phyloP scores from a whole-genome alignment of 192 early-diverging fungal genomes.

The Umbelopsis ramanniana region DNA sequence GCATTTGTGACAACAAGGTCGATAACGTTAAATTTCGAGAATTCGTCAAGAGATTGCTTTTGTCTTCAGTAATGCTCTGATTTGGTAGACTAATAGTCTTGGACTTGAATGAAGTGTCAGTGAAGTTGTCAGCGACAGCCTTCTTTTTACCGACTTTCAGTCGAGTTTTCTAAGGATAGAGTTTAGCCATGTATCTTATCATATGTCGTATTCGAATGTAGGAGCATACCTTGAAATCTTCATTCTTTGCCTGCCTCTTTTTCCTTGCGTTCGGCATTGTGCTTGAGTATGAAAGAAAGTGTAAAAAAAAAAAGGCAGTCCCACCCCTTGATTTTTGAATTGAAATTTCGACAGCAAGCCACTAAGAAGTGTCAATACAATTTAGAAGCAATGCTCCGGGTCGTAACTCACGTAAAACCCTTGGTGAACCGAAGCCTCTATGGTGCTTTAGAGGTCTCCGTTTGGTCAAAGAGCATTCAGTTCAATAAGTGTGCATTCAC shows the following conservation, averaged over 20 bases:
- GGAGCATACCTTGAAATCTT: constrained; percentile 69
- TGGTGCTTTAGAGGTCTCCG: not conserved
- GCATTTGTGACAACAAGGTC: constrained; percentile 74
- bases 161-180: constrained; percentile 73
- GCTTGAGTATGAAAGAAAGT: not conserved
- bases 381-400: constrained; percentile 1
- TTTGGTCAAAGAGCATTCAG: not conserved
- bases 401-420: not conserved
- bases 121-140: constrained; percentile 71
- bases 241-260: constrained; percentile 73
- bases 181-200: not conserved
- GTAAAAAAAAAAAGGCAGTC: constrained; percentile 31
- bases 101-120: constrained; percentile 84
- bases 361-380: not conserved
- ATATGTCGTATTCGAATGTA: not conserved
- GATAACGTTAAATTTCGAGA: constrained; percentile 76
- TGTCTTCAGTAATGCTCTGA: constrained; percentile 81
- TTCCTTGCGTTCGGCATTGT: constrained; percentile 65
- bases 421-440: not conserved
- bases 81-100: constrained; percentile 77
- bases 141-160: constrained; percentile 92
- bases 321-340: constrained; percentile 13
- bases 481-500: not conserved
- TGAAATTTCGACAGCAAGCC: not conserved
- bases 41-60: constrained; percentile 71